Conservation (phyloP, 495 filamentous ascomycete genomes). For the Neurospora tetraspora region DNA sequence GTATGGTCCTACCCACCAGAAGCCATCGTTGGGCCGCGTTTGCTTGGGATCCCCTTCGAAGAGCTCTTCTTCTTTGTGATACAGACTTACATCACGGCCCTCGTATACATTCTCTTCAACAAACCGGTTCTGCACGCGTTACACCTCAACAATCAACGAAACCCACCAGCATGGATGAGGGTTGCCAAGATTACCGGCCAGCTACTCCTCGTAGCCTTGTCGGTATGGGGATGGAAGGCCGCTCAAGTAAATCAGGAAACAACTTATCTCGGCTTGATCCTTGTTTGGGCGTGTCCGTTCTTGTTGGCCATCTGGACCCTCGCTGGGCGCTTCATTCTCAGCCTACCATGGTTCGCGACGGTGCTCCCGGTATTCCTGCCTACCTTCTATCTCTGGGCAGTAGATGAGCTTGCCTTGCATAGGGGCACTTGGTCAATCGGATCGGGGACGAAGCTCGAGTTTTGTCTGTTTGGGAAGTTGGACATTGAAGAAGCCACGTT, state of each 20-base stretch:
- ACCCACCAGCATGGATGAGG: conserved; percentile 6
- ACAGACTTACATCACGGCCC: conserved; percentile 59
- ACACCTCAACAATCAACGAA: conserved; percentile 32
- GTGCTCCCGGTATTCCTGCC: conserved; percentile 46
- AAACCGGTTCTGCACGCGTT: conserved; percentile 49
- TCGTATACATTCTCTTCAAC: conserved; percentile 54
- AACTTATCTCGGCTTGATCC: conserved; percentile 56
- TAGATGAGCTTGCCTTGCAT: conserved; percentile 51
- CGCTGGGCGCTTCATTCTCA: conserved; percentile 48
- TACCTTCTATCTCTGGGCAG: conserved; percentile 56
- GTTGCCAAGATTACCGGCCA: conserved; percentile 30
- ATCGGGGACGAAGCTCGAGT: conserved; percentile 47
- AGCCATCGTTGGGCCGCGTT: conserved; percentile 45
- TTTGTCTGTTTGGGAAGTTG: conserved; percentile 48
- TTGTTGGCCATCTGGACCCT: conserved; percentile 51
- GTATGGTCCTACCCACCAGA: conserved; percentile 60
- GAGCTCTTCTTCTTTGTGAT: conserved; percentile 69
- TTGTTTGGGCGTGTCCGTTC: conserved; percentile 56
- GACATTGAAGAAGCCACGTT: conserved; percentile 62
- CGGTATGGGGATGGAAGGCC: conserved; percentile 19
- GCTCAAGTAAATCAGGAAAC: background rate
- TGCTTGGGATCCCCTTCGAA: conserved; percentile 52
- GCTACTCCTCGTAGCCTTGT: conserved; percentile 24
- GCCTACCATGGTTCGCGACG: conserved; percentile 41
- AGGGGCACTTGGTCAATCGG: conserved; percentile 59